Evolutionary conservation across 2,329 filamentous ascomycete species (phyloP).

Genomic region (Talaromyces atroroseus): DNA sequence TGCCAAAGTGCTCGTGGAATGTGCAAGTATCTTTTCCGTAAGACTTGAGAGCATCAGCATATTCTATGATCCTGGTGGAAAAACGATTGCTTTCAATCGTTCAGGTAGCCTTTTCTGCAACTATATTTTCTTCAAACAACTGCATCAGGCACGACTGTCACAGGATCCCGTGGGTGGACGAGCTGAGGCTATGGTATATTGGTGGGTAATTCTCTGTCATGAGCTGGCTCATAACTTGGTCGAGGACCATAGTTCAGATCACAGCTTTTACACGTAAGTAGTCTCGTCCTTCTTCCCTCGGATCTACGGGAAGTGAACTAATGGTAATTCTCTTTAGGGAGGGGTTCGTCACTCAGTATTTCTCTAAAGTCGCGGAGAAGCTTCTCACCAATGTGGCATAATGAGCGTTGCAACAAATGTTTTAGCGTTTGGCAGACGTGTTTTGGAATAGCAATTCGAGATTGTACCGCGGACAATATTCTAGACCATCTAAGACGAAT

Average conservation of each 20-base stretch:
- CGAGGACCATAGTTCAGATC: constrained; percentile 66
- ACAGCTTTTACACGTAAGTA: constrained; percentile 66
- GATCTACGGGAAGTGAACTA: not conserved
- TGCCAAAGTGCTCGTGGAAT: constrained; percentile 61
- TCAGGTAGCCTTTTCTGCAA: constrained; percentile 91
- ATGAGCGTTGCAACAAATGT: not conserved
- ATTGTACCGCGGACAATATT: not conserved
- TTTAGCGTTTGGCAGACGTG: not conserved
- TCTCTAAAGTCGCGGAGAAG: constrained; percentile 61
- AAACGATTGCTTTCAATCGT: constrained; percentile 88
- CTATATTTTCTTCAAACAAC: constrained; percentile 73
- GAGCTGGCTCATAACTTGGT: constrained; percentile 95
- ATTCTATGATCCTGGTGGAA: constrained; percentile 73
- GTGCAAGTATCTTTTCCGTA: constrained; percentile 68
- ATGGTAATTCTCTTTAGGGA: constrained; percentile 46
- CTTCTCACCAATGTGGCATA: constrained; percentile 22
- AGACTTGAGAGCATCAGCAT: constrained; percentile 68
- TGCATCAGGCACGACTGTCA: constrained; percentile 58
- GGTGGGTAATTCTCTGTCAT: constrained; percentile 94
- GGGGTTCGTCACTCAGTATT: constrained; percentile 73
- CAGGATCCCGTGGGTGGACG: constrained; percentile 40
- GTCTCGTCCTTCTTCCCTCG: not conserved
- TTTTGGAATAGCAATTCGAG: not conserved
- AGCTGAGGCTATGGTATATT: constrained; percentile 71
- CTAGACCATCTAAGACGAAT: not conserved